phyloP scores from a whole-genome alignment of 176 grass and related monocot species.

The Calamus simplicifolius region DNA sequence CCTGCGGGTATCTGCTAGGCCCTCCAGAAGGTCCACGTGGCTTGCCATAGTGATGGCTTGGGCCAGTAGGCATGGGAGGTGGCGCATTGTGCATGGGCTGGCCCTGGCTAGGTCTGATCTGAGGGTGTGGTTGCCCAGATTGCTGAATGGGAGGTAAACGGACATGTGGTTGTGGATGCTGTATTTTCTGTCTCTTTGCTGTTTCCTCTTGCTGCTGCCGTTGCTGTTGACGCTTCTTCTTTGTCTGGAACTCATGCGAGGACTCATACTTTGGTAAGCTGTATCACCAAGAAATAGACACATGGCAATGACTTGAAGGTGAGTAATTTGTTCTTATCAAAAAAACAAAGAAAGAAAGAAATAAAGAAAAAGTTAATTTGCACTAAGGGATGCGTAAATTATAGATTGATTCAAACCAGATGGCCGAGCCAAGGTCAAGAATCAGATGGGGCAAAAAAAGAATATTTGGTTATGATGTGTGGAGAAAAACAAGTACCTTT shows the following conservation, averaged over 20 bases:
- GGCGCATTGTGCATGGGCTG: conserved; percentile 61
- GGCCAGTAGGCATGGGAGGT: conserved; percentile 49
- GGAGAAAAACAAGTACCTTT: conserved; percentile 38
- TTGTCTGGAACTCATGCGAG: conserved; percentile 86
- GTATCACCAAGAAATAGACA: conserved; percentile 10
- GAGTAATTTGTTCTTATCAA: background rate
- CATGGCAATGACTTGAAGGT: conserved; percentile 1
- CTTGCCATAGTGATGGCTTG: conserved; percentile 76
- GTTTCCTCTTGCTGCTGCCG: conserved; percentile 74
- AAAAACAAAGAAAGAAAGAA: background rate
- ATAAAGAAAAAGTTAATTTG: no score
- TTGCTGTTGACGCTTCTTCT: conserved; percentile 94
- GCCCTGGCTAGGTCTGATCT: conserved; percentile 44
- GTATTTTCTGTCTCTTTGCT: conserved; percentile 83
- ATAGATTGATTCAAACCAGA: no score
- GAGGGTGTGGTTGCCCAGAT: conserved; percentile 50
- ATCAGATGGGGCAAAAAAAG: no score
- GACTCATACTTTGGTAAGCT: conserved; percentile 89
- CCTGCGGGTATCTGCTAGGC: conserved; percentile 61
- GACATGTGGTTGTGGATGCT: conserved; percentile 74
- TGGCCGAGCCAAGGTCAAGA: no score
- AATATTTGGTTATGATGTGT: no score
- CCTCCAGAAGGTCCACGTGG: conserved; percentile 62
- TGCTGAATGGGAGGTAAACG: conserved; percentile 92
- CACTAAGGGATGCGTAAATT: no score